Evolutionary conservation across 2,329 filamentous ascomycete genomes (phyloP).

Genomic region (Taxawa tesnikishii): DNA sequence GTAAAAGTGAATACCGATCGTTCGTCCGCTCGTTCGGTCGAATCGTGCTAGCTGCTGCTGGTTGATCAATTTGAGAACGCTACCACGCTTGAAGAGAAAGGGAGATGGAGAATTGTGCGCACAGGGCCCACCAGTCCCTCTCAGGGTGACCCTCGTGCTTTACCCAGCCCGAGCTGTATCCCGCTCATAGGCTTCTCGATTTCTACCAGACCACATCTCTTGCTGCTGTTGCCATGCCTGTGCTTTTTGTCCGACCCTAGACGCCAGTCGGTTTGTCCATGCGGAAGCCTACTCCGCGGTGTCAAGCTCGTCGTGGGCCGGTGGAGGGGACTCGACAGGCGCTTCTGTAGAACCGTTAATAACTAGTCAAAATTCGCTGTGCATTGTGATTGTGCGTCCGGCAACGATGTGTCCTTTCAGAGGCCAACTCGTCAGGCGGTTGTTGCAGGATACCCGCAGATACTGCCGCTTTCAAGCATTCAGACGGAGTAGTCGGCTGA

Average conservation of each 20-base stretch:
- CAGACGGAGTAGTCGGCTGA: too few relatives aligned
- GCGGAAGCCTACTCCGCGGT: slow-evolving; percentile 58
- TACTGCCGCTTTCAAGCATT: too few relatives aligned
- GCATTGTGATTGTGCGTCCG: too few relatives aligned
- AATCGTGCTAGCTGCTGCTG: background rate
- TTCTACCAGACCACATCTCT: background rate
- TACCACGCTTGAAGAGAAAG: background rate
- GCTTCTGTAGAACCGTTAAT: too few relatives aligned
- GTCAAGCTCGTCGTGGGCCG: slow-evolving; percentile 87
- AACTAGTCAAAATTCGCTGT: too few relatives aligned
- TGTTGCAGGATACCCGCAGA: too few relatives aligned
- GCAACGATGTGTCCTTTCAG: too few relatives aligned
- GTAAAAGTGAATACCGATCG: too few relatives aligned
- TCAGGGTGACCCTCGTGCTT: background rate
- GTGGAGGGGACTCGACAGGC: slow-evolving; percentile 64
- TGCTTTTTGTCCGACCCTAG: too few relatives aligned
- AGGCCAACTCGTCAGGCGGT: too few relatives aligned
- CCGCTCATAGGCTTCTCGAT: background rate
- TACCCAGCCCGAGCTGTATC: background rate
- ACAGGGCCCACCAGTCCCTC: background rate
- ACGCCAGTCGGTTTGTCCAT: background rate
- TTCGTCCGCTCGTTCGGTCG: slow-evolving; percentile 1
- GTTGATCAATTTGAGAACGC: background rate
- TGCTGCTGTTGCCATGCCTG: slow-evolving; percentile 3
- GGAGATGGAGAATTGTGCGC: background rate